phyloP scores from a whole-genome alignment of 305 asterid genomes.

The Fraxinus ornus region DNA sequence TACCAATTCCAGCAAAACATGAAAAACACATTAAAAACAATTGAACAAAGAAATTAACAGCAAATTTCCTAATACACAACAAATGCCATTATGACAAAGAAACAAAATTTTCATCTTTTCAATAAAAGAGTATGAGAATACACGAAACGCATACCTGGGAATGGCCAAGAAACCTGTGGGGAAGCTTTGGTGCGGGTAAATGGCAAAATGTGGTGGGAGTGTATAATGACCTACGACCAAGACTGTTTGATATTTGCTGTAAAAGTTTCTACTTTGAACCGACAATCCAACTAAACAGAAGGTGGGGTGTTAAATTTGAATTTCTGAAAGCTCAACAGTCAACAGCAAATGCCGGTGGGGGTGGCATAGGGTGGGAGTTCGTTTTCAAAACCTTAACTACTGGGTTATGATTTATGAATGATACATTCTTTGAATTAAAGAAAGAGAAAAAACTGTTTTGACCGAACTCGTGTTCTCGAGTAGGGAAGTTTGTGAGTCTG shows the following conservation, averaged over 20 bases:
- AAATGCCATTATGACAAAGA: neutral
- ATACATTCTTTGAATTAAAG: slow-evolving; percentile 8
- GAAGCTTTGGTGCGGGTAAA: neutral
- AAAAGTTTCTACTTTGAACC: slow-evolving; percentile 19
- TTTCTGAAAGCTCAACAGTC: slow-evolving; percentile 32
- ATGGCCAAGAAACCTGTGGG: slow-evolving; percentile 6
- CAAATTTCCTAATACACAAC: neutral
- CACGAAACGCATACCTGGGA: slow-evolving; percentile 15
- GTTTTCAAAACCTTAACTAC: neutral
- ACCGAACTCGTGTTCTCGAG: neutral
- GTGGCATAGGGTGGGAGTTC: neutral
- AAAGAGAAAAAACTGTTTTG: neutral
- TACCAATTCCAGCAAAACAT: neutral
- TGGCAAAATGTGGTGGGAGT: neutral
- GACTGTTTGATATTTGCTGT: slow-evolving; percentile 23
- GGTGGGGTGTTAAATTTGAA: slow-evolving; percentile 40
- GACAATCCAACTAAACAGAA: slow-evolving; percentile 54
- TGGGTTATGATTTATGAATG: neutral
- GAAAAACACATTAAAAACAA: neutral
- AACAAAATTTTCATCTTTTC: neutral
- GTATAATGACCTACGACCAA: neutral
- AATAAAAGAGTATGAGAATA: neutral
- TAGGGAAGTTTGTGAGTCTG: neutral
- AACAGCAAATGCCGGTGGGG: neutral
- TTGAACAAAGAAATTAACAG: neutral